A percentile compares a stretch with the other conserved stretches of the same genome.
Evolutionary conservation across 371 early-diverging fungal species (phyloP).

Genomic region (Syncephalastrum racemosum): DNA sequence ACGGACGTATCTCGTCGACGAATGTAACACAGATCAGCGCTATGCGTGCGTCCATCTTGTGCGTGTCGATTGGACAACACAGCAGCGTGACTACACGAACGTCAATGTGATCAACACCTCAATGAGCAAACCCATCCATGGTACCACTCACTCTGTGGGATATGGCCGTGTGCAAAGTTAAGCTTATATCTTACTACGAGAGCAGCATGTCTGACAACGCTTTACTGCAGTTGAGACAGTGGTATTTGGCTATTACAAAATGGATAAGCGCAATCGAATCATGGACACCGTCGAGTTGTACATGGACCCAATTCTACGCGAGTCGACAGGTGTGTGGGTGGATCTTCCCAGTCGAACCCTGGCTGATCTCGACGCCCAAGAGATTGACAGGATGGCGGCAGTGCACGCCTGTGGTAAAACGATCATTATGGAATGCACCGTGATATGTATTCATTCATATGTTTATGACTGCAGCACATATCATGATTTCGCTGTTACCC

Average conservation of each 20-base stretch:
- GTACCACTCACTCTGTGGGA: constrained; percentile 13
- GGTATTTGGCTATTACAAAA: constrained; percentile 59
- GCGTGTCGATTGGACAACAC: constrained; percentile 55
- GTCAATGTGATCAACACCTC: constrained; percentile 43
- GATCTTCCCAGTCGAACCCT: constrained; percentile 34
- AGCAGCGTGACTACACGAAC: constrained; percentile 52
- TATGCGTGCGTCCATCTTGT: constrained; percentile 48
- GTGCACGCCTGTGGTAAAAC: constrained; percentile 46
- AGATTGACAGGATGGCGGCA: constrained; percentile 44
- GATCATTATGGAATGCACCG: background rate
- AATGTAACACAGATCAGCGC: constrained; percentile 50
- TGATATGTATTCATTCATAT: constrained; percentile 1
- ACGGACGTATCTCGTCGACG: constrained; percentile 51
- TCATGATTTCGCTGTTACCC: constrained; percentile 37
- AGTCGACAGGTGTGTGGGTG: constrained; percentile 43
- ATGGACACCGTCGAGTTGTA: constrained; percentile 45
- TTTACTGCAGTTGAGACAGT: constrained; percentile 39
- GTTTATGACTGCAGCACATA: constrained; percentile 26
- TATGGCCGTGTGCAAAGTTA: constrained; percentile 43
- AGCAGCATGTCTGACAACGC: background rate
- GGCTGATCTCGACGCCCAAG: constrained; percentile 14
- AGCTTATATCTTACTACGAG: background rate
- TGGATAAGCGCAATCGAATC: constrained; percentile 42
- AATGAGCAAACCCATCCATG: constrained; percentile 10
- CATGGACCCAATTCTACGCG: constrained; percentile 48